These are phyloP conservation scores for Borovskyia barvae DNA, from an alignment of 208 protist genomes.

Conservation along the genomic window DNA sequence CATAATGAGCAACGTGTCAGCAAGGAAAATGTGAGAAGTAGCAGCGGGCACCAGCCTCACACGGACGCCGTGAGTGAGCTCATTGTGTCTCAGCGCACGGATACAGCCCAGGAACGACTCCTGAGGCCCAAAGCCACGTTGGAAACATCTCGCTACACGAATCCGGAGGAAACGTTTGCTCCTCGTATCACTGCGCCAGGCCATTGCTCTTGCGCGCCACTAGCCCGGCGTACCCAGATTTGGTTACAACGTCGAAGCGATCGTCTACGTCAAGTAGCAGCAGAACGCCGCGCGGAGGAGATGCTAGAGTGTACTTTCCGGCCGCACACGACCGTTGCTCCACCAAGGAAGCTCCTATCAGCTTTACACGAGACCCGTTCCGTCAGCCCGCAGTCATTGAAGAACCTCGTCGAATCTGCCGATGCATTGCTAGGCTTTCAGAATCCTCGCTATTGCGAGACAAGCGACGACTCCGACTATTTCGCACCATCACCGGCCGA, in stretches of 20 bases:
- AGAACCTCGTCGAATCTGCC: conserved; percentile 4
- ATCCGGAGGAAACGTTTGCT: conserved; percentile 22
- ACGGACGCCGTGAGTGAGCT: conserved; percentile 43
- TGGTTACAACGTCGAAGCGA: conserved; percentile 23
- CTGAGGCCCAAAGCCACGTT: conserved; percentile 7
- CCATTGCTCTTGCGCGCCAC: neutral
- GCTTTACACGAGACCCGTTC: no score
- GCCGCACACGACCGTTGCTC: conserved; percentile 8
- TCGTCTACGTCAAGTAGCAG: conserved; percentile 16
- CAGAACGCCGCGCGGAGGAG: conserved; percentile 13
- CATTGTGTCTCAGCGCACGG: conserved; percentile 34
- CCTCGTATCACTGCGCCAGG: conserved; percentile 12
- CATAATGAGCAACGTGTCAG: conserved; percentile 3
- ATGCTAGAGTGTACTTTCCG: conserved; percentile 40
- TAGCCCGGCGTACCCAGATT: conserved; percentile 5
- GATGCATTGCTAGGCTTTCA: conserved; percentile 16
- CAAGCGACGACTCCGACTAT: conserved; percentile 8
- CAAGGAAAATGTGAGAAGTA: neutral
- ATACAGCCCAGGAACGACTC: conserved; percentile 37
- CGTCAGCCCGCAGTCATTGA: no score
- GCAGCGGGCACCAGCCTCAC: conserved; percentile 30
- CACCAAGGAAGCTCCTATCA: no score
- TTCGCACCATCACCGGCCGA: neutral
- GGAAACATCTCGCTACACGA: neutral
- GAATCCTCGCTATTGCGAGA: no score